Evolutionary conservation across 2,329 filamentous ascomycete species (phyloP).

Genomic region (Sclerotinia spermophila): DNA sequence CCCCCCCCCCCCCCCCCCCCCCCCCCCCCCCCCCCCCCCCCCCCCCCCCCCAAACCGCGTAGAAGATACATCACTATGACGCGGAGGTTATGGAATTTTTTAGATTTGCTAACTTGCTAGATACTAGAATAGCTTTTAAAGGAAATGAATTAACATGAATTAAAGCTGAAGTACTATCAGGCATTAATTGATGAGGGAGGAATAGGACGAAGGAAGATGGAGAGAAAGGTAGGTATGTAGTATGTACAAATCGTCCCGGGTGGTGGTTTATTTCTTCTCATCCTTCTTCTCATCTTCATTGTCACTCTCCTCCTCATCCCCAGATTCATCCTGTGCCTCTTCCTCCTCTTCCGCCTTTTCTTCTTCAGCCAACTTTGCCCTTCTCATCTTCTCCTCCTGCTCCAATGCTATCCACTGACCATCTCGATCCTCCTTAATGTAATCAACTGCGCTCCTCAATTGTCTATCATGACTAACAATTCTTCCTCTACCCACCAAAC

Average conservation of each 20-base stretch:
- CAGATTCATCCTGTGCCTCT: slow-evolving; percentile 20
- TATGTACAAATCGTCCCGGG: not conserved
- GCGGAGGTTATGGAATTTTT: not conserved
- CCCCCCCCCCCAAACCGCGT: too few relatives aligned
- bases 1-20: too few relatives aligned
- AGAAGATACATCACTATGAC: not conserved
- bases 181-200: not conserved
- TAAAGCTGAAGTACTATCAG: not conserved
- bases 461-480: slow-evolving; percentile 32
- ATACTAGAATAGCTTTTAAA: not conserved
- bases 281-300: slow-evolving; percentile 35
- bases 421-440: slow-evolving; percentile 33
- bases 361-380: slow-evolving; percentile 21
- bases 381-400: slow-evolving; percentile 33
- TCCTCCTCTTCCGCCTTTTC: slow-evolving; percentile 24
- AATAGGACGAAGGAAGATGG: not conserved
- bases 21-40: too few relatives aligned
- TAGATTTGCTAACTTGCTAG: not conserved
- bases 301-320: slow-evolving; percentile 40
- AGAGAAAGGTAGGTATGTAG: not conserved
- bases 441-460: slow-evolving; percentile 33
- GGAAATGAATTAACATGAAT: not conserved
- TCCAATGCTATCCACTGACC: slow-evolving; percentile 34
- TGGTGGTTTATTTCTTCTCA: slow-evolving; percentile 18
- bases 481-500: slow-evolving; percentile 77